These are phyloP conservation scores for Eutypa lata DNA, from an alignment of 2,329 filamentous ascomycete genomes.

Conservation along the genomic window DNA sequence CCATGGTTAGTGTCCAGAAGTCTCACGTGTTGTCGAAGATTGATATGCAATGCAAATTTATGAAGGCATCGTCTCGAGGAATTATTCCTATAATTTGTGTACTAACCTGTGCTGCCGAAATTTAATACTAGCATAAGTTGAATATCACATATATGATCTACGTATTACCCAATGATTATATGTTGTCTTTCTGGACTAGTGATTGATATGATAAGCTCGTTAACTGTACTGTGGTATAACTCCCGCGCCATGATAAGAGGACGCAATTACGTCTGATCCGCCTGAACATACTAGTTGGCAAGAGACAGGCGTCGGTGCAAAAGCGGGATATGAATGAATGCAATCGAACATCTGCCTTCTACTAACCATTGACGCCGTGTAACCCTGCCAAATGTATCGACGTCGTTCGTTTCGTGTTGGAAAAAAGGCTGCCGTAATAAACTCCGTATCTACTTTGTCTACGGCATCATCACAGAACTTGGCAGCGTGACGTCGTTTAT, in stretches of 20 bases:
- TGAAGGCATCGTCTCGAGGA: too few relatives aligned
- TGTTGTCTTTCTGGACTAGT: too few relatives aligned
- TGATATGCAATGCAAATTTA: too few relatives aligned
- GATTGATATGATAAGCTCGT: too few relatives aligned
- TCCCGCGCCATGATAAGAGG: too few relatives aligned
- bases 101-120: background rate
- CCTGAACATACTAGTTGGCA: background rate
- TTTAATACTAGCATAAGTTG: too few relatives aligned
- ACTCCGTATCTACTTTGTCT: background rate
- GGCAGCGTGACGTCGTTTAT: constrained; percentile 5
- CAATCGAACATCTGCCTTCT: background rate
- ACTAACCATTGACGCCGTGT: background rate
- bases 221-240: too few relatives aligned
- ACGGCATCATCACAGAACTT: background rate
- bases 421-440: background rate
- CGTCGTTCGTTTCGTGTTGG: background rate
- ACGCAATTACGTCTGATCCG: too few relatives aligned
- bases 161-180: too few relatives aligned
- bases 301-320: background rate
- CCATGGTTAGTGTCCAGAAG: too few relatives aligned
- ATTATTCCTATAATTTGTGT: background rate
- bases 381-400: background rate
- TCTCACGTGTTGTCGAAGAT: too few relatives aligned
- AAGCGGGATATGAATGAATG: background rate
- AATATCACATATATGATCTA: too few relatives aligned